Evolutionary conservation across 1,284 basidiomycete genomes (phyloP).

Genomic region (Microbotryum saponariae): DNA sequence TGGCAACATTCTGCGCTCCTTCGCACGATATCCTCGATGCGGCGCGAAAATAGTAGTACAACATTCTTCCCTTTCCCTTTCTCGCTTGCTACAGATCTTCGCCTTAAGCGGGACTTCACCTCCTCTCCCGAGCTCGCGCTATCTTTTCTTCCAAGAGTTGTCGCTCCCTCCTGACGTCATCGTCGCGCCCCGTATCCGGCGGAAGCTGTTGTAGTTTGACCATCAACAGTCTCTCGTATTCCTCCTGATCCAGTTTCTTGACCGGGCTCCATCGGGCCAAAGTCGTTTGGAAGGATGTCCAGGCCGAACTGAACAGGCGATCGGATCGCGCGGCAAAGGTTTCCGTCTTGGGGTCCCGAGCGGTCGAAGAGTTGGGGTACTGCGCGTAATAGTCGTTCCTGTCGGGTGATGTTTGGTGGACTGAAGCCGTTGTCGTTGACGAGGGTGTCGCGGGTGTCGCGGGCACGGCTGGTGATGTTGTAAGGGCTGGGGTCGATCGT

Average conservation of each 20-base stretch:
- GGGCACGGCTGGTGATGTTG: not conserved
- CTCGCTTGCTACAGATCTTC: too few species aligned
- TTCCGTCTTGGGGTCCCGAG: constrained; percentile 13
- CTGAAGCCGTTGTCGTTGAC: not conserved
- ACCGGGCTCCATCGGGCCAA: constrained; percentile 8
- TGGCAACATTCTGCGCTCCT: too few species aligned
- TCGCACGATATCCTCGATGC: too few species aligned
- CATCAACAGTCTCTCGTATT: constrained; percentile 12
- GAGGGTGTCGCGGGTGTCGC: not conserved
- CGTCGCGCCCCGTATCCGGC: too few species aligned
- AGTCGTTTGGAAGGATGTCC: constrained; percentile 3
- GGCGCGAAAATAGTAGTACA: too few species aligned
- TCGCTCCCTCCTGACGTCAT: too few species aligned
- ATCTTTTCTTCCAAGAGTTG: too few species aligned
- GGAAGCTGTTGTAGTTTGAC: too few species aligned
- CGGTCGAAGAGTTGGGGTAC: not conserved
- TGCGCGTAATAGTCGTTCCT: constrained; percentile 1
- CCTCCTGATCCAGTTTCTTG: constrained; percentile 19
- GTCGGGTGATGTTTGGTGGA: not conserved
- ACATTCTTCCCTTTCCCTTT: too few species aligned
- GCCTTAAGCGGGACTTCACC: too few species aligned
- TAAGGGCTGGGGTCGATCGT: not conserved
- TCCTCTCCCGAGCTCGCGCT: too few species aligned
- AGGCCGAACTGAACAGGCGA: constrained; percentile 6
- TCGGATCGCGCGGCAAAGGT: constrained; percentile 30